Base-by-base conservation (phyloP, 2,329 filamentous ascomycete genomes). In the Aureobasidium uvarum region DNA sequence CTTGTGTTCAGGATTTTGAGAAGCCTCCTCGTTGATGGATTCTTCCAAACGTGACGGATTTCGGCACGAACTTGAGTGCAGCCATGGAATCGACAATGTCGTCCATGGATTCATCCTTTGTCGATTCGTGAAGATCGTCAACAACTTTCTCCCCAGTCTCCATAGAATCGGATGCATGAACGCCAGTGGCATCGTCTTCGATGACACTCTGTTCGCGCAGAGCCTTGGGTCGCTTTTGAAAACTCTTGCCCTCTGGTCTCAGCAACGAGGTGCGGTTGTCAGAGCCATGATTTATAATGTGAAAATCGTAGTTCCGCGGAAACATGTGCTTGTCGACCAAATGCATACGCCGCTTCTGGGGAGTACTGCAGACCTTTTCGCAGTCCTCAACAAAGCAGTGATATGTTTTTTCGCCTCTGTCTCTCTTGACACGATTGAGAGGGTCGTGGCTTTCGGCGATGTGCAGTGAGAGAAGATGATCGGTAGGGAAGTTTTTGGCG, bases 301-400 rank as follows among this genome's bases (percentile, higher is more conserved):
- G 86, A 72, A 96, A 96, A 77, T 96, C 94, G 78, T 92, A 96
- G 72, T 91, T 90, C 78, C 81, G 71, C 1, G 93, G 94, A 74
- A 95, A 99, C 78, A 89, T 84, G 77, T 99, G 95, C 79, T 96
- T 97, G 80, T 96, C 93, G 70, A 96, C 91, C 69, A 96, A 82
- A 80, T 99, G 94, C 75, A 91, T 86, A 39, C 91, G 85, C 51
- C 95, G 86, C 77, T 96, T 98, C 72, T 91, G 87, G 36, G 89
- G 87, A 4, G 90, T 92, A 64, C 85, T 86, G 78, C 93, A 97
- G 74, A 92, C 88, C 69, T 90, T 86, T 66, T 95, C 91, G 76
- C 95, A 99, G 56, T 84, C 88, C 73, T 96, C 90, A 7, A 97
- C 87, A 72, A 98, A 96, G 78, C 95, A 99, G 5, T 86, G 87